These are phyloP conservation scores for Aeminium ludgeri DNA, from an alignment of 495 filamentous ascomycete species.

Conservation along the genomic window DNA sequence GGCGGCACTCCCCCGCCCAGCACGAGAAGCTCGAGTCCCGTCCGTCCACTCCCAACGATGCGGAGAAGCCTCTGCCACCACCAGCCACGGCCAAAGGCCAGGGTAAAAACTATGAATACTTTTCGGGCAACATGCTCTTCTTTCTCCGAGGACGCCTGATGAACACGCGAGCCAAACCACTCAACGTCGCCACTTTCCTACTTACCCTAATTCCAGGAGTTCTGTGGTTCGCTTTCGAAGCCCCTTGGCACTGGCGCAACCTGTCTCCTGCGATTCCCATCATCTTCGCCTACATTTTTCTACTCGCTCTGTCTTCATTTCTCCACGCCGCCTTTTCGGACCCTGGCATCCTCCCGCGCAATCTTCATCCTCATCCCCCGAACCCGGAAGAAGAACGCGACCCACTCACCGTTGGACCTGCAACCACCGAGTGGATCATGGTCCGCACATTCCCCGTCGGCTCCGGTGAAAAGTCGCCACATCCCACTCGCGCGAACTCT, in stretches of 20 bases:
- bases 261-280: slow-evolving; percentile 86
- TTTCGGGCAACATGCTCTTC: slow-evolving; percentile 80
- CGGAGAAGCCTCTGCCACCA: slow-evolving; percentile 11
- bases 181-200: slow-evolving; percentile 76
- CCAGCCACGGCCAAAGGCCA: slow-evolving; percentile 24
- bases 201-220: slow-evolving; percentile 57
- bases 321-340: slow-evolving; percentile 80
- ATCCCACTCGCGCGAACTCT: neutral
- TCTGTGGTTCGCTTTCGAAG: slow-evolving; percentile 79
- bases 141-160: slow-evolving; percentile 70
- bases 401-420: slow-evolving; percentile 60
- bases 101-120: slow-evolving; percentile 77
- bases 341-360: slow-evolving; percentile 82
- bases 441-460: slow-evolving; percentile 28
- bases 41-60: slow-evolving; percentile 49
- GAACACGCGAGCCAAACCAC: slow-evolving; percentile 74
- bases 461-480: neutral
- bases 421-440: slow-evolving; percentile 79
- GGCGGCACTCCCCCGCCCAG: slow-evolving; percentile 30
- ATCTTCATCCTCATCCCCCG: slow-evolving; percentile 50
- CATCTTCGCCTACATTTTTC: slow-evolving; percentile 76
- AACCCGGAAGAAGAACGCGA: slow-evolving; percentile 45
- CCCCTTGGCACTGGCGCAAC: slow-evolving; percentile 77
- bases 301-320: slow-evolving; percentile 81
- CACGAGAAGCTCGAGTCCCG: slow-evolving; percentile 63